phyloP scores from a whole-genome alignment of 2,329 filamentous ascomycete species.

The Venturia pyrina region DNA sequence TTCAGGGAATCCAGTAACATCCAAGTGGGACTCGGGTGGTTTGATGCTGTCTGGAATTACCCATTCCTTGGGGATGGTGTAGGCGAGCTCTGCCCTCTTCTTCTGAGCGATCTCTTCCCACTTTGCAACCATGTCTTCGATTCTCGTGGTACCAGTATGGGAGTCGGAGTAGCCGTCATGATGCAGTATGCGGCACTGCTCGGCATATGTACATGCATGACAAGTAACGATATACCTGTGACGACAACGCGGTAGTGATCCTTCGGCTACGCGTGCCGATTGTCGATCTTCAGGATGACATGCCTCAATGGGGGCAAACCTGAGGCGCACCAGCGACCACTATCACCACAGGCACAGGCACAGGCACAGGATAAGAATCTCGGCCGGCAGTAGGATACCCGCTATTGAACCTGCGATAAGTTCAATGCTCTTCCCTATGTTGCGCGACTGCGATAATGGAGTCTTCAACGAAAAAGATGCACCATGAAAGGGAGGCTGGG shows the following conservation, averaged over 20 bases:
- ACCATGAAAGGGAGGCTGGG: not conserved
- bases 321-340: not conserved
- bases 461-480: not conserved
- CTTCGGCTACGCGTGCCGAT: not conserved
- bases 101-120: constrained; percentile 38
- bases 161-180: not conserved
- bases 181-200: not conserved
- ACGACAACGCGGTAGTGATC: not conserved
- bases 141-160: not conserved
- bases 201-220: not conserved
- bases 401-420: not conserved
- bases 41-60: constrained; percentile 43
- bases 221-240: not conserved
- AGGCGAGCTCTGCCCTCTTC: constrained; percentile 33
- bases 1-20: constrained; percentile 47
- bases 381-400: not conserved
- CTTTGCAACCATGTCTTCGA: constrained; percentile 12
- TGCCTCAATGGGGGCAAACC: not conserved
- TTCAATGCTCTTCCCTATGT: not conserved
- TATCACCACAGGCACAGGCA: not conserved
- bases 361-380: not conserved
- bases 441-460: not conserved
- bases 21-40: constrained; percentile 42
- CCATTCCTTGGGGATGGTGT: constrained; percentile 50
- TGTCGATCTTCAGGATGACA: constrained; percentile 2